phyloP scores from a whole-genome alignment of 768 basidiomycete genomes.

The Termitomyces sp. region DNA sequence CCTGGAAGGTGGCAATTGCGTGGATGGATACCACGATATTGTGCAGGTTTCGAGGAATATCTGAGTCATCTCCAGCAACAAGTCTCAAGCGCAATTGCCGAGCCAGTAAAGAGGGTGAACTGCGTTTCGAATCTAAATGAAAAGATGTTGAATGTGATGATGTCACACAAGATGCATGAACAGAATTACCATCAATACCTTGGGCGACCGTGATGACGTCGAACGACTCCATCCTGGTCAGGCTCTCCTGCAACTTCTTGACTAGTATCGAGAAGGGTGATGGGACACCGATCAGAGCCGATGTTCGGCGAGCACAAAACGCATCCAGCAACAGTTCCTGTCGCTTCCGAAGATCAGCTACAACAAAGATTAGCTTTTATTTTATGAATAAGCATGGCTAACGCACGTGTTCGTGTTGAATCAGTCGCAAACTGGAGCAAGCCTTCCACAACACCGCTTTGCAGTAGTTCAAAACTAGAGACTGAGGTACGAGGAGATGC shows the following conservation, averaged over 20 bases:
- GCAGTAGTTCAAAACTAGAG: conserved; percentile 92
- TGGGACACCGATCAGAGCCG: conserved; percentile 36
- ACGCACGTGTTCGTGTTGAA: conserved; percentile 46
- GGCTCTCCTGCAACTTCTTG: conserved; percentile 92
- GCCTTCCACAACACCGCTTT: conserved; percentile 89
- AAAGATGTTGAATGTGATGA: not conserved
- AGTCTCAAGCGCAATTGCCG: conserved; percentile 87
- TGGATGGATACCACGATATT: conserved; percentile 97
- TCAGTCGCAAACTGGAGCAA: conserved; percentile 79
- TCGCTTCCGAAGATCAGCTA: conserved; percentile 61
- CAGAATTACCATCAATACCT: conserved; percentile 65
- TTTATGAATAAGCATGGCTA: not conserved
- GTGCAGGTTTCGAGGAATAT: conserved; percentile 79
- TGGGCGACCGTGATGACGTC: conserved; percentile 89
- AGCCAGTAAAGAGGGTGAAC: conserved; percentile 86
- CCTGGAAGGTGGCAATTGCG: conserved; percentile 97
- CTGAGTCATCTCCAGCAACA: conserved; percentile 84
- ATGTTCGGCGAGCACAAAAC: conserved; percentile 54
- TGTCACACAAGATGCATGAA: not conserved
- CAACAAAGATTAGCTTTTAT: conserved; percentile 2
- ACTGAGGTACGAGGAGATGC: conserved; percentile 70
- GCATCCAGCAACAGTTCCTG: conserved; percentile 78
- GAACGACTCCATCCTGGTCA: conserved; percentile 93
- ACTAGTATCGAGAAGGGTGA: conserved; percentile 74
- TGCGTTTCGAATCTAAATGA: conserved; percentile 83